These are phyloP conservation scores for Micractinium sp. DNA, from an alignment of 139 green algal species.

Conservation along the genomic window DNA sequence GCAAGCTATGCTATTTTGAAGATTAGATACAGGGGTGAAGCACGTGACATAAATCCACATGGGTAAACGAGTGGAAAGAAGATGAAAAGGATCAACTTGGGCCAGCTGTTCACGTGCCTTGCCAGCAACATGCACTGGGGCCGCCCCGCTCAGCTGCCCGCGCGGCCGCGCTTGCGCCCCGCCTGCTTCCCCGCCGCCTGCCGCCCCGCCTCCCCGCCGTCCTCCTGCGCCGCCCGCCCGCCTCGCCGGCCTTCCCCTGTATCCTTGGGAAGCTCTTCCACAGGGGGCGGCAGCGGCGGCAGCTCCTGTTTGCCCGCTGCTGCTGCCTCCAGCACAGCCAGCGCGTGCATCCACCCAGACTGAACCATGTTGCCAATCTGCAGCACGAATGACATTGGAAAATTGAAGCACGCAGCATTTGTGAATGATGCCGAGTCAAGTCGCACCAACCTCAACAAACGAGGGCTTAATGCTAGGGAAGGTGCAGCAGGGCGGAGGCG, in stretches of 20 bases:
- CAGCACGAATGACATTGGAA: too few species aligned
- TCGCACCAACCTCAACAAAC: too few species aligned
- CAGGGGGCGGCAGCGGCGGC: neutral
- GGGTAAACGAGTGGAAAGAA: neutral
- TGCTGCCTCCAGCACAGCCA: constrained; percentile 6
- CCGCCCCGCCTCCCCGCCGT: neutral
- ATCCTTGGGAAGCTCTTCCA: neutral
- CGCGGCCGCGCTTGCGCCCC: neutral
- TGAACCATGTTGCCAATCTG: constrained; percentile 44
- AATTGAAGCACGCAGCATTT: too few species aligned
- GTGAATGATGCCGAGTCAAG: neutral
- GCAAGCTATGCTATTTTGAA: too few species aligned
- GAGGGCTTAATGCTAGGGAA: too few species aligned
- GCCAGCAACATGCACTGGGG: neutral
- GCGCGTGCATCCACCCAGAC: neutral
- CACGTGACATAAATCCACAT: neutral
- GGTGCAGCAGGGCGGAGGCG: too few species aligned
- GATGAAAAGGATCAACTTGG: neutral
- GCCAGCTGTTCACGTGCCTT: neutral
- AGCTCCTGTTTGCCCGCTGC: neutral
- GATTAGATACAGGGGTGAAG: neutral
- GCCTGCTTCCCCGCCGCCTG: neutral
- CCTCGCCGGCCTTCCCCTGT: neutral
- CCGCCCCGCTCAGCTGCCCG: neutral
- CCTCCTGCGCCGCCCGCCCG: neutral